Evolutionary conservation across 208 protist species (phyloP).

Genomic region (Phytomonas sp.): DNA sequence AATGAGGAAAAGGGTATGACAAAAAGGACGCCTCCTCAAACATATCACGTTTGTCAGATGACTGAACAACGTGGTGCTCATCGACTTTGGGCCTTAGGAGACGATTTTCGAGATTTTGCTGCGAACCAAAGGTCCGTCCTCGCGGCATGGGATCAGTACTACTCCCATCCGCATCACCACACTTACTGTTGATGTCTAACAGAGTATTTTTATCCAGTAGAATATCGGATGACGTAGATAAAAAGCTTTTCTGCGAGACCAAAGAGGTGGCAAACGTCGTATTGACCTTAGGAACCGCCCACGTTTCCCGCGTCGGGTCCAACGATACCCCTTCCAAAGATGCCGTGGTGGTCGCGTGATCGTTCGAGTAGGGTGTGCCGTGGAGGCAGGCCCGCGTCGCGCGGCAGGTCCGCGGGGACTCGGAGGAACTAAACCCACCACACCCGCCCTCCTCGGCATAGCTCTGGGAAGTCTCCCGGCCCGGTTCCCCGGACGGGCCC

Average conservation of each 20-base stretch:
- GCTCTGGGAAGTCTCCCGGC: background rate
- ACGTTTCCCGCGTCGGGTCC: background rate
- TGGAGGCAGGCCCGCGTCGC: background rate
- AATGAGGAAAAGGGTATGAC: background rate
- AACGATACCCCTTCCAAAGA: background rate
- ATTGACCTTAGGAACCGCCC: background rate
- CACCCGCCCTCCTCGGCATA: background rate
- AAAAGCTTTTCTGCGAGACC: background rate
- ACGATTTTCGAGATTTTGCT: background rate
- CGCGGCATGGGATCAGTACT: background rate
- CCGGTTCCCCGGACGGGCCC: background rate
- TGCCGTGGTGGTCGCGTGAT: background rate
- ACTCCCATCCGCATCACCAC: background rate
- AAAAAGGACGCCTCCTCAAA: background rate
- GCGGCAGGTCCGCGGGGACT: background rate
- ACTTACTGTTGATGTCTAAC: background rate
- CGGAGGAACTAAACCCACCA: background rate
- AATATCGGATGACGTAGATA: background rate
- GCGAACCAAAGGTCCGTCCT: background rate
- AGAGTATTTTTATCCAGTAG: background rate
- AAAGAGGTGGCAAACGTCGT: background rate
- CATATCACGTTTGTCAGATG: background rate
- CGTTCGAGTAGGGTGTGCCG: background rate
- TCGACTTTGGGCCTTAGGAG: background rate
- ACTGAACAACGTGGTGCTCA: background rate